These are phyloP conservation scores for Afroboletus lepidellus DNA, from an alignment of 1,284 basidiomycete genomes.

Conservation along the genomic window DNA sequence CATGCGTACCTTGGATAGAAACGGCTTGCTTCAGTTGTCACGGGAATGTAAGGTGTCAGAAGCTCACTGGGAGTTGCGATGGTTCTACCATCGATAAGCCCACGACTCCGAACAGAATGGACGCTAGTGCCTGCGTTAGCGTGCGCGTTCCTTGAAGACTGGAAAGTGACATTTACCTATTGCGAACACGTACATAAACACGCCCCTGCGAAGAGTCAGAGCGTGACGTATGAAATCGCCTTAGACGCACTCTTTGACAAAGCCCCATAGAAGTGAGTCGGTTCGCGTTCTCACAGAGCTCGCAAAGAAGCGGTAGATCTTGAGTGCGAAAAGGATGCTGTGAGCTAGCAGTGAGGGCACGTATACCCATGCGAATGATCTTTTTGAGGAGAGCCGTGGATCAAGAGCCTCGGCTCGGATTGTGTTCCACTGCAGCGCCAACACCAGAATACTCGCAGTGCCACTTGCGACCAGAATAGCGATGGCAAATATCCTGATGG, in stretches of 20 bases:
- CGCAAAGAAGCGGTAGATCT: constrained; percentile 12
- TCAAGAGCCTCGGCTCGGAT: not conserved
- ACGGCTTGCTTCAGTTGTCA: not conserved
- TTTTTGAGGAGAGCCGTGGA: not conserved
- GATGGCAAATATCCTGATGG: constrained; percentile 5
- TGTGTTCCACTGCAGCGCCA: not conserved
- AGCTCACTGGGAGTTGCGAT: constrained; percentile 9
- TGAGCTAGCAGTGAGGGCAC: constrained; percentile 10
- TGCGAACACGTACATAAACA: constrained; percentile 16
- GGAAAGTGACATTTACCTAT: not conserved
- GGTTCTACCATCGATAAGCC: constrained; percentile 10
- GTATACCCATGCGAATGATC: constrained; percentile 8
- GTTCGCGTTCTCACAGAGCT: constrained; percentile 7
- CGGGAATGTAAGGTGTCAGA: not conserved
- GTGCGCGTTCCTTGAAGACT: not conserved
- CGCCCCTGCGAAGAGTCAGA: constrained; percentile 10
- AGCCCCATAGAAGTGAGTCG: constrained; percentile 12
- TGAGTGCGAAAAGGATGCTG: constrained; percentile 9
- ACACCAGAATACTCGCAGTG: not conserved
- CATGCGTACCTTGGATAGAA: constrained; percentile 3
- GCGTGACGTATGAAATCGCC: not conserved
- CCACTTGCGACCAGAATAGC: not conserved
- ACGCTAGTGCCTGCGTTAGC: constrained; percentile 1
- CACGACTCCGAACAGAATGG: constrained; percentile 9
- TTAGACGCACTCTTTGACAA: constrained; percentile 15